Evolutionary conservation across 352 stramenopile species (phyloP).

Genomic region (Phytophthora pini): DNA sequence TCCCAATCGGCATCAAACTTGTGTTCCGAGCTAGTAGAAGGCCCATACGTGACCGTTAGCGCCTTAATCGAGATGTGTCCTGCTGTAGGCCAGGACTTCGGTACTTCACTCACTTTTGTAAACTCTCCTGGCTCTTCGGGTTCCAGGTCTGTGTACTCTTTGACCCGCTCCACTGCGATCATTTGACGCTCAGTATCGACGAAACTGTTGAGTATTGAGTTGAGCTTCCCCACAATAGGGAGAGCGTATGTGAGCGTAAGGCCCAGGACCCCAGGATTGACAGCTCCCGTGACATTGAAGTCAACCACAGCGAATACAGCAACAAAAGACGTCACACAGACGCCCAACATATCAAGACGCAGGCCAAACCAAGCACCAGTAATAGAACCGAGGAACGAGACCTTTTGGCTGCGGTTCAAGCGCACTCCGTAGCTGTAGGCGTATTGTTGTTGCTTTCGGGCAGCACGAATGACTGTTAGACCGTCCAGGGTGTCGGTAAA

Average conservation of each 20-base stretch:
- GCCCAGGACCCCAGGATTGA: slow-evolving; percentile 80
- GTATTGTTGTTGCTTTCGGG: slow-evolving; percentile 57
- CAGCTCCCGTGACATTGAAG: slow-evolving; percentile 53
- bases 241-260: slow-evolving; percentile 93
- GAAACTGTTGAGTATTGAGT: slow-evolving; percentile 84
- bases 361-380: slow-evolving; percentile 85
- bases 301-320: slow-evolving; percentile 78
- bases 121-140: slow-evolving; percentile 42
- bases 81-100: slow-evolving; percentile 41
- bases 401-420: slow-evolving; percentile 75
- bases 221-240: slow-evolving; percentile 90
- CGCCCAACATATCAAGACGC: slow-evolving; percentile 83
- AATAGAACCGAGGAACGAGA: slow-evolving; percentile 79
- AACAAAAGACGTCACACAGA: slow-evolving; percentile 86
- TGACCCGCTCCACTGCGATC: slow-evolving; percentile 91
- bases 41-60: slow-evolving; percentile 51
- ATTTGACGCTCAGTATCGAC: slow-evolving; percentile 92
- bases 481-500: slow-evolving; percentile 84
- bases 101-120: slow-evolving; percentile 16
- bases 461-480: slow-evolving; percentile 66
- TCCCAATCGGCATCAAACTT: slow-evolving; percentile 30
- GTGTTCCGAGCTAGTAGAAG: not conserved
- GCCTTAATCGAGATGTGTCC: slow-evolving; percentile 61
- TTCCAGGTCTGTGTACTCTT: slow-evolving; percentile 76
- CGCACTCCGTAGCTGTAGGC: slow-evolving; percentile 40